Percentiles rank a stretch among this genome's conserved stretches.
phyloP scores from a whole-genome alignment of 2,329 filamentous ascomycete genomes.

The Tolypocladium guangdongense region DNA sequence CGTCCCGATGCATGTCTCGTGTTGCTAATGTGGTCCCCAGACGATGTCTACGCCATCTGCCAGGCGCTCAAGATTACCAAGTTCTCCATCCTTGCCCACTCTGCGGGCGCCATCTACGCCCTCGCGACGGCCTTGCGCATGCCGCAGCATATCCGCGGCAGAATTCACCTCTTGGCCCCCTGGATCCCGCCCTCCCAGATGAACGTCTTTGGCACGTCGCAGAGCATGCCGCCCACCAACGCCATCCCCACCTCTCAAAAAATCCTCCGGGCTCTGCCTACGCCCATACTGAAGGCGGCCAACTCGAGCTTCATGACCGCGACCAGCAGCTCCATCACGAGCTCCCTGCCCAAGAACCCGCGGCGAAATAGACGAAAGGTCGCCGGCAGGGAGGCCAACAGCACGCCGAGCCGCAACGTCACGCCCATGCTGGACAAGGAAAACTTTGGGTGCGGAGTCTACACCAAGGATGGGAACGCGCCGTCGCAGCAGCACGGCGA shows the following conservation, averaged over 20 bases:
- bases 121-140: slow-evolving; percentile 90
- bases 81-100: slow-evolving; percentile 93
- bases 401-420: slow-evolving; percentile 22
- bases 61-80: slow-evolving; percentile 85
- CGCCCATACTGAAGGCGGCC: slow-evolving; percentile 82
- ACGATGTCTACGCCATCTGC: slow-evolving; percentile 88
- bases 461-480: slow-evolving; percentile 13
- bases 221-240: slow-evolving; percentile 67
- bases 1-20: no score
- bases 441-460: slow-evolving; percentile 23
- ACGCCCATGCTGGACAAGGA: slow-evolving; percentile 38
- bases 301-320: slow-evolving; percentile 94
- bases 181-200: slow-evolving; percentile 97
- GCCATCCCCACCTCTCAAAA: slow-evolving; percentile 86
- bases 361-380: slow-evolving; percentile 50
- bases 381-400: slow-evolving; percentile 23
- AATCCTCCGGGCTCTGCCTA: slow-evolving; percentile 80
- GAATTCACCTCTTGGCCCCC: slow-evolving; percentile 86
- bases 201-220: slow-evolving; percentile 63
- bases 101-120: slow-evolving; percentile 94
- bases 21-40: slow-evolving; percentile 17
- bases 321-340: slow-evolving; percentile 76
- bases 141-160: slow-evolving; percentile 88
- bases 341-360: slow-evolving; percentile 58
- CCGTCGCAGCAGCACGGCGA: slow-evolving; percentile 9